Evolutionary conservation across 768 basidiomycete genomes (phyloP).

Genomic region (Filobasidium wieringae): DNA sequence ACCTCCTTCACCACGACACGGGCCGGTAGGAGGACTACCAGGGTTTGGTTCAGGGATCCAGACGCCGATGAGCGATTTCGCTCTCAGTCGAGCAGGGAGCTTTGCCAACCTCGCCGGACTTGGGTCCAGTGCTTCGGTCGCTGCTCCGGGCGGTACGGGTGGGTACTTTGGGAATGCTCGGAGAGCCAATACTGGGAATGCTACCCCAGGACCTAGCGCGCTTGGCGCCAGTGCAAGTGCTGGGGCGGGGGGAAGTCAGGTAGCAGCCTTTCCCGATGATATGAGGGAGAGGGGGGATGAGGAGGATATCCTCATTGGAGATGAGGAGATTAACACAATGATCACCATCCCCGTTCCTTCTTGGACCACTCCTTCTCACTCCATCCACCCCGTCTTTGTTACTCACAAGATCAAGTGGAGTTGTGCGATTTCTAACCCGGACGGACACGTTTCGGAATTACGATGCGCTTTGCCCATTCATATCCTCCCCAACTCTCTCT

Average conservation of each 20-base stretch:
- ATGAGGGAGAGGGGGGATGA: slow-evolving; percentile 19
- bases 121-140: neutral
- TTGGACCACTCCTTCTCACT: slow-evolving; percentile 56
- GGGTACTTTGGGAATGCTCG: slow-evolving; percentile 7
- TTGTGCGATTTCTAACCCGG: slow-evolving; percentile 66
- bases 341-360: slow-evolving; percentile 53
- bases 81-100: neutral
- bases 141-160: neutral
- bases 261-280: slow-evolving; percentile 15
- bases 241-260: slow-evolving; percentile 12
- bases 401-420: slow-evolving; percentile 56
- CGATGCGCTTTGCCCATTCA: slow-evolving; percentile 83
- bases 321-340: slow-evolving; percentile 47
- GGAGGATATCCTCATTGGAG: slow-evolving; percentile 31
- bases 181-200: neutral
- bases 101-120: neutral
- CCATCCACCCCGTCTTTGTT: slow-evolving; percentile 61
- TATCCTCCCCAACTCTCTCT: slow-evolving; percentile 60
- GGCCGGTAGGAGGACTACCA: neutral
- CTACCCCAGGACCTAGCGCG: slow-evolving; percentile 1
- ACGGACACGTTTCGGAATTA: slow-evolving; percentile 89
- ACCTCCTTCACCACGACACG: slow-evolving; percentile 10
- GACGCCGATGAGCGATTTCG: slow-evolving; percentile 7
- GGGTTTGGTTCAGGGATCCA: neutral
- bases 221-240: no score